Evolutionary conservation across 75 land plant species (phyloP).

Genomic region (Cunninghamia lanceolata): DNA sequence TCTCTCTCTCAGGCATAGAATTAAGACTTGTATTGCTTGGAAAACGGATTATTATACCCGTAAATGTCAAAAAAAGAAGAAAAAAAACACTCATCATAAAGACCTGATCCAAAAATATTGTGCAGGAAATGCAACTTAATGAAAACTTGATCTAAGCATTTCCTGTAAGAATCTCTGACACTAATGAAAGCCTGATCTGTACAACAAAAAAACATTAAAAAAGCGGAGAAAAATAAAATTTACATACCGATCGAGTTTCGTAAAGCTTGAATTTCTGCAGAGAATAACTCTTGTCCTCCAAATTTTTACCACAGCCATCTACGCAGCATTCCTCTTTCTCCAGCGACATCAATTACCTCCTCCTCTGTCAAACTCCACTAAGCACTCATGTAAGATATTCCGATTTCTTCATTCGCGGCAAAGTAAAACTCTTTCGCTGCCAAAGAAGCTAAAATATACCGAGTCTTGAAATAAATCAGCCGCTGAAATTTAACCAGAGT

Average conservation of each 20-base stretch:
- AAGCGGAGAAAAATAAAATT: background rate
- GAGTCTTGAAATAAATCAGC: background rate
- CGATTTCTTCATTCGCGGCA: background rate
- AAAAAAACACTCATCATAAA: background rate
- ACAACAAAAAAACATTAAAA: background rate
- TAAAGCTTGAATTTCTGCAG: constrained; percentile 63
- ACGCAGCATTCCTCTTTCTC: background rate
- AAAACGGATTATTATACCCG: background rate
- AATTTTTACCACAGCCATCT: constrained; percentile 7
- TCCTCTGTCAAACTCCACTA: background rate
- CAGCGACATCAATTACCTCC: constrained; percentile 14
- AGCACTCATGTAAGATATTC: background rate
- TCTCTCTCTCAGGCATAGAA: background rate
- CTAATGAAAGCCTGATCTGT: background rate
- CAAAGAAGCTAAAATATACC: background rate
- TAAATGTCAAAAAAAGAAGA: background rate
- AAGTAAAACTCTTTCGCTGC: background rate
- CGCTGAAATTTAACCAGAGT: background rate
- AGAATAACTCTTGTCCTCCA: constrained; percentile 10
- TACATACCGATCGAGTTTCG: constrained; percentile 64
- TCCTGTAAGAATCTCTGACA: background rate
- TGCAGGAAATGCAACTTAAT: background rate
- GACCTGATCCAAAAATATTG: background rate
- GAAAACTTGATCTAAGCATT: background rate
- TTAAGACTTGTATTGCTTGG: background rate